A percentile compares a stretch with the other conserved stretches of the same genome.
Conservation (phyloP, 345 rosid genomes). For the Litchi chinensis region DNA sequence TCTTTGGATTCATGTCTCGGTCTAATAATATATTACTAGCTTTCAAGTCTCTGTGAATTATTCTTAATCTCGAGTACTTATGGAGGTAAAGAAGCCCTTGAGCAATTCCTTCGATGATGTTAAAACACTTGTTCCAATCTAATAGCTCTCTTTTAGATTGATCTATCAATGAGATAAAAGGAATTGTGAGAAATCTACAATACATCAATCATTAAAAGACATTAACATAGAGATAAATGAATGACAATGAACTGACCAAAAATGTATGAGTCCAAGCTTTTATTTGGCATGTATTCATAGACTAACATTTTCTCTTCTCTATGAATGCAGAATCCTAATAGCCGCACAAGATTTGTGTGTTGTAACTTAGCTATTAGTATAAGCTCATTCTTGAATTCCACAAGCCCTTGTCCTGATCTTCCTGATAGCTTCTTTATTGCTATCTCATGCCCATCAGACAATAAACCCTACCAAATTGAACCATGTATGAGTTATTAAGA, state of each 20-base stretch:
- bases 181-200: not conserved
- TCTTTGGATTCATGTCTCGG: slow-evolving; percentile 19
- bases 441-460: slow-evolving; percentile 19
- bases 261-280: slow-evolving; percentile 24
- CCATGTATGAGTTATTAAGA: not conserved
- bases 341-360: slow-evolving; percentile 28
- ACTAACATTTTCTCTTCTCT: slow-evolving; percentile 29
- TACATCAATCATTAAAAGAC: not conserved
- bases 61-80: slow-evolving; percentile 6
- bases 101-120: slow-evolving; percentile 10
- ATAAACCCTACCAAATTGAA: slow-evolving; percentile 11
- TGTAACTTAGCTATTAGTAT: slow-evolving; percentile 28
- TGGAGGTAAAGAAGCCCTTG: slow-evolving; percentile 14
- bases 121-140: not conserved
- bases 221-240: not conserved
- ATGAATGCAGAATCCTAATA: slow-evolving; percentile 21
- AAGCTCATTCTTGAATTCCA: slow-evolving; percentile 34
- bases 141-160: not conserved
- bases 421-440: slow-evolving; percentile 28
- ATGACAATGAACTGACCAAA: slow-evolving; percentile 12
- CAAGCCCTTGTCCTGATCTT: slow-evolving; percentile 28
- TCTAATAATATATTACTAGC: slow-evolving; percentile 25
- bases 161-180: not conserved
- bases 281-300: slow-evolving; percentile 23
- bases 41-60: slow-evolving; percentile 23